Evolutionary conservation across 208 protist genomes (phyloP).

Genomic region (Trypanosoma lewisi): DNA sequence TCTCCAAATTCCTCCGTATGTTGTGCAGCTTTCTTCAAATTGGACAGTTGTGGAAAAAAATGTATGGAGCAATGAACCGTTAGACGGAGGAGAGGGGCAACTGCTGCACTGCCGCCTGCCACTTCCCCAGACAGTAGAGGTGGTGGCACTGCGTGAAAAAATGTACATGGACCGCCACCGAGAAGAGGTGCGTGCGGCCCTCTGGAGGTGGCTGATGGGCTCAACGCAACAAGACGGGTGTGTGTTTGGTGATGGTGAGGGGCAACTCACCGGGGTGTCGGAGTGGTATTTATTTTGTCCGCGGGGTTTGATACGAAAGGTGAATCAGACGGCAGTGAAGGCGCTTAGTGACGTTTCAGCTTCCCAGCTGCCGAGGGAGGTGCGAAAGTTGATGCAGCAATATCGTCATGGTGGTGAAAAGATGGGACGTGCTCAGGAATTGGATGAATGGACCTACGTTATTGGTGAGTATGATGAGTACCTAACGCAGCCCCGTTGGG

Average conservation of each 20-base stretch:
- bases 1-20: conserved; percentile 31
- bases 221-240: conserved; percentile 29
- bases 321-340: conserved; percentile 43
- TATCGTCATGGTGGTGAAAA: neutral
- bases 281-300: conserved; percentile 75
- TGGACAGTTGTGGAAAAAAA: conserved; percentile 74
- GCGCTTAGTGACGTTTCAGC: neutral
- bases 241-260: conserved; percentile 75
- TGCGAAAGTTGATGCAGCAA: conserved; percentile 5
- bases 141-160: conserved; percentile 25
- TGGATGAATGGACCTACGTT: conserved; percentile 13
- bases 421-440: neutral
- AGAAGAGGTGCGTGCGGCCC: conserved; percentile 18
- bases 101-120: conserved; percentile 85
- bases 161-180: conserved; percentile 32
- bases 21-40: conserved; percentile 53
- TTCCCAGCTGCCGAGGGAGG: neutral
- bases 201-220: conserved; percentile 39
- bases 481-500: conserved; percentile 58
- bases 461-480: conserved; percentile 54
- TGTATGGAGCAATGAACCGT: conserved; percentile 1
- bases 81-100: conserved; percentile 6
- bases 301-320: conserved; percentile 34
- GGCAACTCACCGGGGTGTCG: conserved; percentile 37
- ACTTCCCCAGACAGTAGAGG: conserved; percentile 34